Base-by-base conservation (phyloP, 2,329 filamentous ascomycete genomes). In the Exophiala aquamarina region DNA sequence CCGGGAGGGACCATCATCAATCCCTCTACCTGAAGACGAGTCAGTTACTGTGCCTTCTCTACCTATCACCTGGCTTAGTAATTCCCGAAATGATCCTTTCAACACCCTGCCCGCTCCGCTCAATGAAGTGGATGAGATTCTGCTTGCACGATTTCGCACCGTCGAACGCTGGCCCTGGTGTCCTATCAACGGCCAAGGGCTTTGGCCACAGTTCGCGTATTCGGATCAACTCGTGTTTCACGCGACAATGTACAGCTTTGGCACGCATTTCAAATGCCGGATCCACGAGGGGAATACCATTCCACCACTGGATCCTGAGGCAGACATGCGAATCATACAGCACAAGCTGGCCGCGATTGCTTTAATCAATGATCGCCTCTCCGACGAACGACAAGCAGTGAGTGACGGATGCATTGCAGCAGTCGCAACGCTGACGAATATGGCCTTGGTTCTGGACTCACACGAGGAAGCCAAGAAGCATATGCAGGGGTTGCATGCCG, bases 211-310 rank as follows among this genome's bases (percentile, higher is more conserved):
- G 13, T 54, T 54, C 26, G 47, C 47, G 5, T 15, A 50, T 14
- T 41, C 47, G 5, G 44, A 54, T 31, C 43, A 50, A 32, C 39
- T 54, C 13, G 47, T 54, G 8, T 54, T 54, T 32, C 47, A 50
- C 36, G 47, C 47, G 7, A 54, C 47, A 3, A 44, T 54, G 43
- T 54, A 40, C 15, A 44, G 38, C 29, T 54, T 43, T 43, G 37
- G 39, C 8, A 50, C 47, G 40, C 38, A 43, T 34, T 47, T 54
- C 17, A 26, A 31, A n/a, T 10, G 32, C 13, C 42, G 44, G n/a
- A 29, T 23, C 28, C 14, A 19, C 8, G 4, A 9, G 4, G 18
- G 35, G 8, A 7, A 7, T 4, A n/a, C 20, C 4, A 37, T 37
- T 21, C 15, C 28, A 1, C 13, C 28, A 4, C 19, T 26, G 4